These are phyloP conservation scores for Uronychia setigera DNA, from an alignment of 73 alveolate species.

Conservation along the genomic window DNA sequence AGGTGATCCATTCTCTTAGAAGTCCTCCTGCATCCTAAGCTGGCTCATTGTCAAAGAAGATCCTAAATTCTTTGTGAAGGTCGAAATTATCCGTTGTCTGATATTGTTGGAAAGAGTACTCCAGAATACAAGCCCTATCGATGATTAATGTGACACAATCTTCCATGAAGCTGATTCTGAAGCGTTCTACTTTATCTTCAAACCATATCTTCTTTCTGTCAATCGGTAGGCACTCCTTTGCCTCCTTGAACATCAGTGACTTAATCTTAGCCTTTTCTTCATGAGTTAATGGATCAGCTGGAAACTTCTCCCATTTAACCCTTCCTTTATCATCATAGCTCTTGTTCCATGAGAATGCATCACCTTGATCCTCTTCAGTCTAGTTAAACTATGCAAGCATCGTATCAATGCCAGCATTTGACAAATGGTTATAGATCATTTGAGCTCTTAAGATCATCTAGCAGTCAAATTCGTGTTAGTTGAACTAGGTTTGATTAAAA, in stretches of 20 bases:
- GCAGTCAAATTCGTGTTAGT: not conserved
- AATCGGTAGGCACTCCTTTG: not conserved
- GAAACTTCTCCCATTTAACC: not conserved
- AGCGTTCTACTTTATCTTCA: conserved; percentile 22
- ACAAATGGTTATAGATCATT: not conserved
- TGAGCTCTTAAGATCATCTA: not conserved
- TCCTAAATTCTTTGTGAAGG: conserved; percentile 75
- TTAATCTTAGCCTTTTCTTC: not conserved
- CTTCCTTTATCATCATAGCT: not conserved
- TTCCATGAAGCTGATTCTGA: conserved; percentile 36
- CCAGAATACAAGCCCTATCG: conserved; percentile 21
- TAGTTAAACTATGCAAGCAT: not conserved
- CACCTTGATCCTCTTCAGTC: not conserved
- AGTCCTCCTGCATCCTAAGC: conserved; percentile 85
- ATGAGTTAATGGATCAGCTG: not conserved
- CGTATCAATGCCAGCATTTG: not conserved
- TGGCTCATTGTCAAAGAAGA: conserved; percentile 75
- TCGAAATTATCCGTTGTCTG: conserved; percentile 58
- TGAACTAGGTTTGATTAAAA: not conserved
- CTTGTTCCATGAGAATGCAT: not conserved
- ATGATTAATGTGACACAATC: conserved; percentile 48
- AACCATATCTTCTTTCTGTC: conserved; percentile 37
- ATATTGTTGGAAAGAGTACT: conserved; percentile 47
- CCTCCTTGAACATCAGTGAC: not conserved
- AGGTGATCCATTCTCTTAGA: conserved; percentile 79